A percentile compares a stretch with the other conserved stretches of the same genome.
Evolutionary conservation across 2,329 filamentous ascomycete species (phyloP).

Genomic region (Monilinia aucupariae): DNA sequence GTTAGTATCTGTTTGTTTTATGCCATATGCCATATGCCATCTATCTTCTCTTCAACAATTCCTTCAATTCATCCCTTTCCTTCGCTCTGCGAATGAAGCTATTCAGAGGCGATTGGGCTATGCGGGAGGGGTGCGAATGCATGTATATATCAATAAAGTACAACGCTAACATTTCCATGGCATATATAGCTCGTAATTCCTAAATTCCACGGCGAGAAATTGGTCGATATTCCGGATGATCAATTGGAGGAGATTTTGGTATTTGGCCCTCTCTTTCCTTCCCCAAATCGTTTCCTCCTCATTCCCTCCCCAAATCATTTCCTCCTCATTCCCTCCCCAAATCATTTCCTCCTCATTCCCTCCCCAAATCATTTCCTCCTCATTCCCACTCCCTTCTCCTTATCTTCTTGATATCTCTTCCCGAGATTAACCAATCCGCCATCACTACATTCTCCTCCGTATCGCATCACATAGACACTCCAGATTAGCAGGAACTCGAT

Average conservation of each 20-base stretch:
- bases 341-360: background rate
- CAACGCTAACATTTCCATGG: background rate
- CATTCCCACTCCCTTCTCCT: slow-evolving; percentile 22
- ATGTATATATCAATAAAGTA: background rate
- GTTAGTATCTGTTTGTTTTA: slow-evolving; percentile 49
- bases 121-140: too few species aligned
- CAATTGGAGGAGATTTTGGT: slow-evolving; percentile 76
- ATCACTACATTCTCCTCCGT: background rate
- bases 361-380: background rate
- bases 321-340: too few species aligned
- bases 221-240: slow-evolving; percentile 89
- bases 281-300: background rate
- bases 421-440: background rate
- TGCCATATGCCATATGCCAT: background rate
- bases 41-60: too few species aligned
- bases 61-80: too few species aligned
- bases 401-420: slow-evolving; percentile 4
- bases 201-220: slow-evolving; percentile 87
- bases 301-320: slow-evolving; percentile 2
- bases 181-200: slow-evolving; percentile 74
- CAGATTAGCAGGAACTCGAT: fast-evolving
- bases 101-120: too few species aligned
- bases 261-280: slow-evolving; percentile 22
- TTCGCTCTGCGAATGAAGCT: background rate
- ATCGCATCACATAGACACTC: background rate